Percentiles rank a stretch among this genome's conserved stretches.
phyloP scores from a whole-genome alignment of 1,139 yeast species.

The Suzukiozyma palmioleophila region DNA sequence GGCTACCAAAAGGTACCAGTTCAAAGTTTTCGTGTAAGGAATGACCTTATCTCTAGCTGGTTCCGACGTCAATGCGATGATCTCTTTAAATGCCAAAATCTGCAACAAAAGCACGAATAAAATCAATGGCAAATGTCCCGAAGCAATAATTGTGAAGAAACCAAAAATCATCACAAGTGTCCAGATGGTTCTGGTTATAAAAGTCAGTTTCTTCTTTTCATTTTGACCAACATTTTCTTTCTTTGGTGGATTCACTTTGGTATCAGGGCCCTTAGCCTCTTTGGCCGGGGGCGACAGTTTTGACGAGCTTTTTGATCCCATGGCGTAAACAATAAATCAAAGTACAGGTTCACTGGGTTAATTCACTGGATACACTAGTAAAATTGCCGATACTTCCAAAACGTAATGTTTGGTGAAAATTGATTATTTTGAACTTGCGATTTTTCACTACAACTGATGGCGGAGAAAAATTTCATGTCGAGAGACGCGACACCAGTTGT shows the following conservation, averaged over 20 bases:
- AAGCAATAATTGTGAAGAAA: slow-evolving; percentile 67
- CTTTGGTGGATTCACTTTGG: slow-evolving; percentile 2
- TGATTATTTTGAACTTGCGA: not conserved
- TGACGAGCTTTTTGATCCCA: not conserved
- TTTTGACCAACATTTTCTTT: slow-evolving; percentile 18
- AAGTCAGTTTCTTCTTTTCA: slow-evolving; percentile 75
- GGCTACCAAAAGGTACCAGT: slow-evolving; percentile 83
- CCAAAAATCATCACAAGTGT: slow-evolving; percentile 83
- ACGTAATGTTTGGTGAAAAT: too few species aligned
- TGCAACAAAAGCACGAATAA: slow-evolving; percentile 68
- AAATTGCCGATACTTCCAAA: too few species aligned
- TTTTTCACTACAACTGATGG: not conserved
- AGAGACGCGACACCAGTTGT: not conserved
- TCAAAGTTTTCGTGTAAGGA: slow-evolving; percentile 78
- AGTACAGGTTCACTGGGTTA: too few species aligned
- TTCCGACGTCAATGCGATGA: slow-evolving; percentile 78
- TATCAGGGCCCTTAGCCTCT: not conserved
- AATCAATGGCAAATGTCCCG: slow-evolving; percentile 85
- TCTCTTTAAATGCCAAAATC: slow-evolving; percentile 82
- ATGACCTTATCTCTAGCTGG: slow-evolving; percentile 81
- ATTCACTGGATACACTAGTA: too few species aligned
- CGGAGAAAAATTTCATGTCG: slow-evolving; percentile 1
- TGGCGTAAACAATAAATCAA: not conserved
- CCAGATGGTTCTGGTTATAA: slow-evolving; percentile 90
- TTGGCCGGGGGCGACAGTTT: slow-evolving; percentile 5